Evolutionary conservation across 139 green algal species (phyloP).

Genomic region (Chara braunii): DNA sequence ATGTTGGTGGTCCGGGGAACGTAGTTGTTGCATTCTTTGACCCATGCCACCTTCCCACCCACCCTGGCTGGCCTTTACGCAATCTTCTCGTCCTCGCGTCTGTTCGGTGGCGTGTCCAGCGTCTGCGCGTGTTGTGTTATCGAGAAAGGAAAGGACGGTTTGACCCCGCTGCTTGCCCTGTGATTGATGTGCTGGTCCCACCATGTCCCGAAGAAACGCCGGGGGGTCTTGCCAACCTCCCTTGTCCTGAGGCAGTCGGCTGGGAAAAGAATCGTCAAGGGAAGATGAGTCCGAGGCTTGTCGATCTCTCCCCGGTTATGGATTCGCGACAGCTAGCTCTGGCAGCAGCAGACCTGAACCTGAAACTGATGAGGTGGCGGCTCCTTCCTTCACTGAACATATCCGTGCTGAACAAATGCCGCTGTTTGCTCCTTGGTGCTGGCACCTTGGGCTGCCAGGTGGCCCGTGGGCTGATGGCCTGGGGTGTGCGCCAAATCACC

Average conservation of each 20-base stretch:
- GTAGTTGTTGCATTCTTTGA: constrained; percentile 51
- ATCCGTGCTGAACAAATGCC: constrained; percentile 43
- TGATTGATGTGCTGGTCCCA: constrained; percentile 50
- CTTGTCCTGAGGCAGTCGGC: constrained; percentile 39
- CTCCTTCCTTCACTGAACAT: constrained; percentile 63
- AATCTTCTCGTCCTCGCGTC: constrained; percentile 74
- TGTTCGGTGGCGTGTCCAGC: constrained; percentile 6
- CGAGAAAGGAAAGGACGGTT: constrained; percentile 42
- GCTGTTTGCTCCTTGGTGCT: constrained; percentile 83
- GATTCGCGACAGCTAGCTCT: constrained; percentile 51
- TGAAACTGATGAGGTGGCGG: constrained; percentile 93
- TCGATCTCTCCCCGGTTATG: constrained; percentile 61
- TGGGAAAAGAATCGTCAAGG: constrained; percentile 69
- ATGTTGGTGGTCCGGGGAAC: no score
- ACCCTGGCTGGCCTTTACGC: constrained; percentile 75
- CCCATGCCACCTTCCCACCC: constrained; percentile 43
- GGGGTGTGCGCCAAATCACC: constrained; percentile 27
- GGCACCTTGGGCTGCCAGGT: constrained; percentile 82
- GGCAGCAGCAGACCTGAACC: constrained; percentile 82
- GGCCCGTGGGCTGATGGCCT: constrained; percentile 66
- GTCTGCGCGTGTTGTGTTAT: constrained; percentile 64
- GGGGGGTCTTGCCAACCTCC: no score
- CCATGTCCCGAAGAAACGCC: no score
- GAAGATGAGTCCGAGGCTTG: constrained; percentile 47
- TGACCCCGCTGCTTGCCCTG: constrained; percentile 37